A percentile compares a stretch with the other conserved stretches of the same genome.
Evolutionary conservation across 2,329 filamentous ascomycete species (phyloP).

Genomic region (Arachnomyces sp.): DNA sequence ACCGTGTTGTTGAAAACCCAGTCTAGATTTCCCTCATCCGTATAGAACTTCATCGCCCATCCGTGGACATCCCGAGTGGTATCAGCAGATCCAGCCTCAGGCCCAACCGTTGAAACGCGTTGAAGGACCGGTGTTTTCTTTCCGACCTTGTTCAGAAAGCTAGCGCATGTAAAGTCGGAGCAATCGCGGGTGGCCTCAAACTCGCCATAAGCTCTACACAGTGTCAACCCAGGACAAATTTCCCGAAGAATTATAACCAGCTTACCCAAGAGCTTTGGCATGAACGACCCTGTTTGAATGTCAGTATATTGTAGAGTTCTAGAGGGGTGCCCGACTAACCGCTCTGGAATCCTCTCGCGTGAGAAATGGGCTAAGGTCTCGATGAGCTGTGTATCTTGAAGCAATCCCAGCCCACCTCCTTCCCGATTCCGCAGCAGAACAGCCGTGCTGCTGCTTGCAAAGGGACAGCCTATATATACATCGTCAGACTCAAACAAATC

Average conservation of each 20-base stretch:
- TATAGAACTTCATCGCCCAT: slow-evolving; percentile 46
- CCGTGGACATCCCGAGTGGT: slow-evolving; percentile 44
- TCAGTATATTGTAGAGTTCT: background rate
- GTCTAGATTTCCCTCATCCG: slow-evolving; percentile 46
- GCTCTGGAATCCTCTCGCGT: slow-evolving; percentile 55
- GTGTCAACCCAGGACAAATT: no score
- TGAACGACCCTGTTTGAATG: slow-evolving; percentile 42
- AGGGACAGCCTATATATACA: slow-evolving; percentile 18
- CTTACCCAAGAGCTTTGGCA: slow-evolving; percentile 49
- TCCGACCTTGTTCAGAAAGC: slow-evolving; percentile 47
- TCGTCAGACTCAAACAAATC: background rate
- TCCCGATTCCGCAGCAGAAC: slow-evolving; percentile 18
- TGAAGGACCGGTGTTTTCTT: slow-evolving; percentile 47
- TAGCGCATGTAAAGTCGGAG: slow-evolving; percentile 48
- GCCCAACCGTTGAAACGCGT: slow-evolving; percentile 41
- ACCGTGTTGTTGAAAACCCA: slow-evolving; percentile 45
- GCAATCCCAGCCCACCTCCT: slow-evolving; percentile 35
- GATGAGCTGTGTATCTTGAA: slow-evolving; percentile 56
- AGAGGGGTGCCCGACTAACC: slow-evolving; percentile 23
- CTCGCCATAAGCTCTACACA: slow-evolving; percentile 48
- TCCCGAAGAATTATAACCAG: no score
- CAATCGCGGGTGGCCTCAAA: slow-evolving; percentile 57
- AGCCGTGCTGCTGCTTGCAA: slow-evolving; percentile 16
- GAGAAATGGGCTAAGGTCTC: slow-evolving; percentile 56
- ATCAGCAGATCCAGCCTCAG: slow-evolving; percentile 41